These are phyloP conservation scores for Amphibolis antarctica DNA, from an alignment of 106 monocot species.

Conservation along the genomic window DNA sequence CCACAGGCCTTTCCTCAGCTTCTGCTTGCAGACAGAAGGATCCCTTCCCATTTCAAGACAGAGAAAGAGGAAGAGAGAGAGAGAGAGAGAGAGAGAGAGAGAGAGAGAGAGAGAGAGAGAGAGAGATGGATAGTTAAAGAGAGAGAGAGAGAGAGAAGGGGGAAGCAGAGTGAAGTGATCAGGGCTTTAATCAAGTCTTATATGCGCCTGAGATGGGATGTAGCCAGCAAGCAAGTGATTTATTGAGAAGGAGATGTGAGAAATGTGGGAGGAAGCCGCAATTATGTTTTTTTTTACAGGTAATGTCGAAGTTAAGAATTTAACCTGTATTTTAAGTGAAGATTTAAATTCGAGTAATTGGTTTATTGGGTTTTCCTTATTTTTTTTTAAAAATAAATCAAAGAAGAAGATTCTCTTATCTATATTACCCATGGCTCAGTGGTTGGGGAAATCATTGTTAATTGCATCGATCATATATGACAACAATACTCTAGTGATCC, in stretches of 20 bases:
- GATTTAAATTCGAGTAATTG: too few relatives aligned
- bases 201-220: not conserved
- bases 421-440: too few relatives aligned
- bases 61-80: too few relatives aligned
- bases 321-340: too few relatives aligned
- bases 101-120: not conserved
- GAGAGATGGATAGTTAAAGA: not conserved
- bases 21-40: not conserved
- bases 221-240: not conserved
- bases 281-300: too few relatives aligned
- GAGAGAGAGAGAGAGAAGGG: not conserved
- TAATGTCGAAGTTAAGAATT: too few relatives aligned
- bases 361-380: too few relatives aligned
- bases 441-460: too few relatives aligned
- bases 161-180: not conserved
- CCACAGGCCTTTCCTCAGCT: slow-evolving; percentile 4
- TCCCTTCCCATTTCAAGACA: slow-evolving; percentile 4
- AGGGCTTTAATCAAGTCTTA: not conserved
- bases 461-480: too few relatives aligned
- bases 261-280: not conserved
- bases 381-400: too few relatives aligned
- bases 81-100: not conserved
- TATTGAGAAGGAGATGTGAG: not conserved
- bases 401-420: too few relatives aligned
- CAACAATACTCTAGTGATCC: too few relatives aligned